Conservation (phyloP, 163 green algal genomes). For the Prototheca wickerhamii region DNA sequence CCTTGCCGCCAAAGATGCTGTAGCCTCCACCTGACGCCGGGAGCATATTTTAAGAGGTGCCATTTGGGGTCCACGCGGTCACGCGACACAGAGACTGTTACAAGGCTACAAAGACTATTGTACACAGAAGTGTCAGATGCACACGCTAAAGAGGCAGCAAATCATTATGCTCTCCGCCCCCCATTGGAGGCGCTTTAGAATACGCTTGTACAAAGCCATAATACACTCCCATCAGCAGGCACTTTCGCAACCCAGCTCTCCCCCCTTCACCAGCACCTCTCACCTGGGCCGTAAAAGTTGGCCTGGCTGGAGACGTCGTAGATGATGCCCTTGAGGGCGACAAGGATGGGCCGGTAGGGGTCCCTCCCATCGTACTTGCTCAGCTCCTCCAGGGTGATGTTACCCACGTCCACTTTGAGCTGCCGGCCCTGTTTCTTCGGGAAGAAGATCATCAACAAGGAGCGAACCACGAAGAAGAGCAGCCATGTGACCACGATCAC, state of each 20-base stretch:
- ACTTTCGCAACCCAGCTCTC: background rate
- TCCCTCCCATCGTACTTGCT: constrained; percentile 57
- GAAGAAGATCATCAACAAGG: background rate
- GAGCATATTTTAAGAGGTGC: no score
- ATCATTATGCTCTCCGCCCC: background rate
- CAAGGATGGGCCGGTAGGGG: constrained; percentile 41
- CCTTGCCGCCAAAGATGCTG: constrained; percentile 62
- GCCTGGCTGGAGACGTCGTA: constrained; percentile 64
- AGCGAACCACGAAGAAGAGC: background rate
- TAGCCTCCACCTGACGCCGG: constrained; percentile 48
- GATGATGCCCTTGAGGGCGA: constrained; percentile 61
- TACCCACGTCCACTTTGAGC: constrained; percentile 18
- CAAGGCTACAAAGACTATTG: background rate
- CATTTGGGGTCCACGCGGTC: no score
- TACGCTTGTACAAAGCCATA: background rate
- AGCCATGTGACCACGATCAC: background rate
- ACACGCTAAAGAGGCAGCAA: background rate
- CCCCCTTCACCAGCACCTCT: background rate
- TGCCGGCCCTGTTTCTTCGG: background rate
- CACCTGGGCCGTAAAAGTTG: constrained; percentile 72
- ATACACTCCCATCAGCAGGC: background rate
- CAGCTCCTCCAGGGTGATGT: constrained; percentile 46
- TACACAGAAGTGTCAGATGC: background rate
- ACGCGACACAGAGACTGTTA: background rate
- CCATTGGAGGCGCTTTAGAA: background rate